Percentiles rank a stretch among this genome's conserved stretches.
Evolutionary conservation across 2,329 filamentous ascomycete genomes (phyloP).

Genomic region (Anthostomella pinea): DNA sequence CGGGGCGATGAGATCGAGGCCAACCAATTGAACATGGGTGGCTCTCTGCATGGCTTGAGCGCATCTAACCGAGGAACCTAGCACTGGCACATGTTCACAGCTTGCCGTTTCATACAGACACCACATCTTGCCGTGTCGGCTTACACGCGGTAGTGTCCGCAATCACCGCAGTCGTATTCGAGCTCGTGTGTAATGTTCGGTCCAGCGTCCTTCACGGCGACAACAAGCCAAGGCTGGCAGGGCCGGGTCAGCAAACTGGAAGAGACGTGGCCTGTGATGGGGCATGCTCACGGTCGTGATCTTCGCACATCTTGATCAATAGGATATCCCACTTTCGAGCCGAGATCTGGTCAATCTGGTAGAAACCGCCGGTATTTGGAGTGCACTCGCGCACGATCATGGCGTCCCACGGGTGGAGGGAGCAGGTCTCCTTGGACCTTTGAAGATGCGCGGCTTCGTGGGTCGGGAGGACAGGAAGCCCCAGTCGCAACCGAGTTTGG

Average conservation of each 20-base stretch:
- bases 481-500: not conserved
- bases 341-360: not conserved
- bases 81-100: too few relatives aligned
- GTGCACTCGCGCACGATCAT: slow-evolving; percentile 19
- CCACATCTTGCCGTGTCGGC: too few relatives aligned
- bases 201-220: slow-evolving; percentile 6
- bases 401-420: slow-evolving; percentile 6
- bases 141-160: too few relatives aligned
- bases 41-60: too few relatives aligned
- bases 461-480: slow-evolving; percentile 8
- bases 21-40: too few relatives aligned
- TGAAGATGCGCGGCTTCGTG: slow-evolving; percentile 6
- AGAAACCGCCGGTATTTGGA: slow-evolving; percentile 1
- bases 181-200: not conserved
- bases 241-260: slow-evolving; percentile 2
- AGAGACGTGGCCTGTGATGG: too few relatives aligned
- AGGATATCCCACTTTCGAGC: slow-evolving; percentile 19
- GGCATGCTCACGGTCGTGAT: slow-evolving; percentile 4
- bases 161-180: too few relatives aligned
- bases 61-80: too few relatives aligned
- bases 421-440: slow-evolving; percentile 1
- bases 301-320: slow-evolving; percentile 11
- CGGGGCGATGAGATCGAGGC: too few relatives aligned
- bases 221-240: slow-evolving; percentile 11
- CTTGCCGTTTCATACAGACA: too few relatives aligned